Conservation (phyloP, 164 flowering plant species). For the Brasenia schreberi region DNA sequence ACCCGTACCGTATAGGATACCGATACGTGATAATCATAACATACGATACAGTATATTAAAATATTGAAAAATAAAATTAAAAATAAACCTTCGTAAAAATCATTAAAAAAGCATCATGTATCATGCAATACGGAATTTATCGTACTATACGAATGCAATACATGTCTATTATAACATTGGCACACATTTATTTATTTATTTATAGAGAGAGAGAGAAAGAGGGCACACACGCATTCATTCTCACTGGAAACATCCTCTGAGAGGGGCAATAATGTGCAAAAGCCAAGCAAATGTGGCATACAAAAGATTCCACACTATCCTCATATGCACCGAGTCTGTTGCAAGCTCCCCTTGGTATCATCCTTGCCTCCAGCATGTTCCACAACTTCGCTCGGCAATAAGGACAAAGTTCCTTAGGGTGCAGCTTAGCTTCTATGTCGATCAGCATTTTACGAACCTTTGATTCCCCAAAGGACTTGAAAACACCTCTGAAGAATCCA, state of each 20-base stretch:
- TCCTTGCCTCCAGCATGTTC: constrained; percentile 80
- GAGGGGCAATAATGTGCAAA: constrained; percentile 74
- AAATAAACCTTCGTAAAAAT: no score
- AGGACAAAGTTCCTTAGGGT: constrained; percentile 81
- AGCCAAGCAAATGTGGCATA: constrained; percentile 87
- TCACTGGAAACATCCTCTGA: constrained; percentile 11
- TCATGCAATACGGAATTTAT: no score
- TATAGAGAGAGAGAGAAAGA: no score
- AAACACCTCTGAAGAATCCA: constrained; percentile 90
- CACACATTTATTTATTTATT: no score
- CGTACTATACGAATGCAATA: no score
- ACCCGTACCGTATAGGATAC: no score
- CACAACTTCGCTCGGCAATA: constrained; percentile 92
- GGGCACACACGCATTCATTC: no score
- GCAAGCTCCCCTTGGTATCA: constrained; percentile 89
- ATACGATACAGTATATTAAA: no score
- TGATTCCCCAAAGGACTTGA: constrained; percentile 72
- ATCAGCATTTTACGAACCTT: constrained; percentile 57
- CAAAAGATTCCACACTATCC: constrained; percentile 76
- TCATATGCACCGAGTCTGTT: constrained; percentile 85
- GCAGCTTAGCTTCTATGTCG: constrained; percentile 44
- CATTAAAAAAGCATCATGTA: no score
- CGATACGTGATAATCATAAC: no score
- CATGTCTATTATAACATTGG: no score
- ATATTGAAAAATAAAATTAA: no score